Evolutionary conservation across 768 basidiomycete species (phyloP), one percentile per base, ranked within the genome.

Genomic region (Calocera cornea): DNA sequence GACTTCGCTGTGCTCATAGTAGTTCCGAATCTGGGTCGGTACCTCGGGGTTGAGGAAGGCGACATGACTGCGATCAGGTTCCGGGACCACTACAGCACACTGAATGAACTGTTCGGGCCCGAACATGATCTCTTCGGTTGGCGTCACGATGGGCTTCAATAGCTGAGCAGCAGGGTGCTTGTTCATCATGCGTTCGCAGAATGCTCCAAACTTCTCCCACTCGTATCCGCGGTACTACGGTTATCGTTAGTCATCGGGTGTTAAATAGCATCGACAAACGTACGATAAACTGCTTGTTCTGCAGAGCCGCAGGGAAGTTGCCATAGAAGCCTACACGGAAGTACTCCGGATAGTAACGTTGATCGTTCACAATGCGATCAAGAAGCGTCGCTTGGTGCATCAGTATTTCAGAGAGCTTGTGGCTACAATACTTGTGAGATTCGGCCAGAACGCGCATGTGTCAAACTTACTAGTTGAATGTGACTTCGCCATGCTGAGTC

Each of bases 301-400:
- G 84, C 41, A 95, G 84, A 19, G 90, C 90, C 22, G 79, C 83
- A 0, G 92, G 92, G 79, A 95, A 95, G 71, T 87, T 90, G 29
- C 95, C 95, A 76, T 87, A 97, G 78, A 94, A 97, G 2, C 89
- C 88, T 38, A 97, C 91, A 60, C 92, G 83, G 80, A 94, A 97
- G 76, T 95, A 97, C 72, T 93, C 94, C 22, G 92, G 86, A 73
- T 93, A 93, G 70, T 90, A 90, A 64, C 91, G 84, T 75, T 89
- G 86, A 68, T 90, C 84, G 38, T 82, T 84, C 64, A 90, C 87
- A 69, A 95, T 95, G 71, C 90, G 88, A 70, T 95, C 92, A 66
- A 92, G 79, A 12, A 95, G 78, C 16, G 86, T 84, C n/a, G 93
- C 91, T 78, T 95, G 87, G 75, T 95, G 91, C 60, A 85, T 81